Evolutionary conservation across 169 alveolate genomes (phyloP), one percentile per base, ranked within the genome.

Genomic region (Plasmodium adleri): DNA sequence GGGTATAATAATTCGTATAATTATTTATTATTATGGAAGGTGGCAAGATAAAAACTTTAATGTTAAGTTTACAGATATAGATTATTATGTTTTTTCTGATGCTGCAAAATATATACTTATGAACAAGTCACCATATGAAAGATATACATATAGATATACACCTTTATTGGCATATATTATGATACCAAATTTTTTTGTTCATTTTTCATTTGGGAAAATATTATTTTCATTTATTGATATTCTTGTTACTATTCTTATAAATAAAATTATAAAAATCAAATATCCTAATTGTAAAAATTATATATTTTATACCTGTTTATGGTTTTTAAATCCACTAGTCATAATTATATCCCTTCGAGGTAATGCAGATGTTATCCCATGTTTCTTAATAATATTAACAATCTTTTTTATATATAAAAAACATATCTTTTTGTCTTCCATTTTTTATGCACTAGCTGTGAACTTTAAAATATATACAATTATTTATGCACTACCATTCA

Each of bases 101-200:
- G 99, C 99, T 39, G 99, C 99, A 17, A 91, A 92, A 32, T 95
- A 96, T 90, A 97, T 98, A 12, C 88, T 94, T 15, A 91, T 95
- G 45, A 99, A 99, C 24, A 96, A 95, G 52, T 97, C 99, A 10
- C 99, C 99, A 9, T 99, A 97, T 92, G 94, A 94, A 50, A 94
- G 99, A 68, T 99, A 98, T 74, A 98, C 99, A 3, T 99, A 98
- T 92, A 94, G 99, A 78, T 99, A 99, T 93, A 97, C 99, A 9
- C 99, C 99, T 0, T 60, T 99, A 47, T 87, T 98, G 90, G 95
- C 97, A 3, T 93, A 88, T 60, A 54, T 95, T 12, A 80, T 93
- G 93, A 74, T 93, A 24, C 95, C 96, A 0, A 95, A 95, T 85
- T 68, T 93, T 88, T 22, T 70, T 47, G 28, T 94, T 10, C 85